phyloP scores from a whole-genome alignment of 2,329 filamentous ascomycete species.

The Pestalotiopsis sp. region DNA sequence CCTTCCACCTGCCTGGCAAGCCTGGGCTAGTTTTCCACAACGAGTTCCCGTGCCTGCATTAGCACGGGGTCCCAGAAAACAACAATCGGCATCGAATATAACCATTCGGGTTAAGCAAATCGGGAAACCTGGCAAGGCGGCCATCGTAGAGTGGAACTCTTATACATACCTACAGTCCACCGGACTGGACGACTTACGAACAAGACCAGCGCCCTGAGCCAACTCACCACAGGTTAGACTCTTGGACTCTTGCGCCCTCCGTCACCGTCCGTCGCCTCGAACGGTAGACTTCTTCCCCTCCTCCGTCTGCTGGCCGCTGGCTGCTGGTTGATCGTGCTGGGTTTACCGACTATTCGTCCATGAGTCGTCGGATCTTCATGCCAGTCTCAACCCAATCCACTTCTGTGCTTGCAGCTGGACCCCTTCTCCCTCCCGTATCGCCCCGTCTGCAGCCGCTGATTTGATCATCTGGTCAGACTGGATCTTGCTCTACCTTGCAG shows the following conservation, averaged over 20 bases:
- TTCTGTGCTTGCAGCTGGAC: background rate
- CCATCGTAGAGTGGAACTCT: background rate
- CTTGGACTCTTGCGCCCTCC: background rate
- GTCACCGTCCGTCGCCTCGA: background rate
- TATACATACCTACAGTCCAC: background rate
- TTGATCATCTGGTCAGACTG: background rate
- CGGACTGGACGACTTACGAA: background rate
- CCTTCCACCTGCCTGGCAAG: background rate
- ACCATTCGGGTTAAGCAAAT: background rate
- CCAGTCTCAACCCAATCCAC: slow-evolving; percentile 2
- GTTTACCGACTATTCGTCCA: background rate
- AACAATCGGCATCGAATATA: background rate
- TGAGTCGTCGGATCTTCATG: slow-evolving; percentile 5
- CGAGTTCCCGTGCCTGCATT: background rate
- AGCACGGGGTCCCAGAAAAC: background rate
- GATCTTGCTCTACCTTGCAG: background rate
- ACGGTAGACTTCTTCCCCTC: background rate
- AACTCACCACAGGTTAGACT: background rate
- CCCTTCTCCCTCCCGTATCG: background rate
- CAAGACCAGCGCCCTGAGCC: background rate
- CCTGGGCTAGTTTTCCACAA: background rate
- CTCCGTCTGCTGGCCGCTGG: background rate
- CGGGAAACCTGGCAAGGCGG: background rate
- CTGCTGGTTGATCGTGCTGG: background rate
- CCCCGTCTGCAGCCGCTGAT: background rate